Base-by-base conservation (phyloP, 2,329 filamentous ascomycete genomes). In the Fusarium armeniacum region DNA sequence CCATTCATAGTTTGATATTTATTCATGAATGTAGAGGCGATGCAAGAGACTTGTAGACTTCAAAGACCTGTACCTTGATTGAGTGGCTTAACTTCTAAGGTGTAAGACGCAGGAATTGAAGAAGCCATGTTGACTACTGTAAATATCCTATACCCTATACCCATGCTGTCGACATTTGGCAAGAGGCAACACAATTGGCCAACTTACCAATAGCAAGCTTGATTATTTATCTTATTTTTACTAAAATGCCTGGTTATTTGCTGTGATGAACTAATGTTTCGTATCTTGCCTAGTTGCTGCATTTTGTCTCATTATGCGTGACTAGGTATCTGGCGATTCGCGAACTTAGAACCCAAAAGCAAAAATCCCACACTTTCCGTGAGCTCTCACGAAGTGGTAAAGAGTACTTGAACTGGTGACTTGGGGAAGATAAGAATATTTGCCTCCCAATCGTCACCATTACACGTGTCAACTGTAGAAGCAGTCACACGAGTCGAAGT, bases 401-500 rank as follows among this genome's bases (percentile, higher is more conserved):
- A 38, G 6, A 40, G 24, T 33, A 30, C 10, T 5, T 22, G n/a
- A 36, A 32, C 11, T 40, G 24, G 6, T 16, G 18, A 24, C 33
- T 61, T 44, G 20, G 26, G n/a, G 26, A 41, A 65, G 47, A 38
- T 35, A 20, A 33, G 26, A 24, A 8, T 0, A 45, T 45, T 70
- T 28, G 58, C 51, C 54, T 35, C 41, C 8, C 26, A 15, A 49
- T 47, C 54, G 54, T 59, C 58, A 61, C 54, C 20, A 6, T 12
- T 52, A 70, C 47, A 68, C 63, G 63, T 70, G 47, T 71, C 44
- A 63, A 62, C n/a, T 40, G 13, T 43, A 60, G 51, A 46, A 58
- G 50, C 46, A 58, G 40, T 36, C 28, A 58, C 49, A 18, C 7
- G 53, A 36, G 13, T 33, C 32, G 16, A 28, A 47, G 22, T 46